These are phyloP conservation scores for Paxillus ammoniavirescens DNA, from an alignment of 768 basidiomycete genomes.

Conservation along the genomic window DNA sequence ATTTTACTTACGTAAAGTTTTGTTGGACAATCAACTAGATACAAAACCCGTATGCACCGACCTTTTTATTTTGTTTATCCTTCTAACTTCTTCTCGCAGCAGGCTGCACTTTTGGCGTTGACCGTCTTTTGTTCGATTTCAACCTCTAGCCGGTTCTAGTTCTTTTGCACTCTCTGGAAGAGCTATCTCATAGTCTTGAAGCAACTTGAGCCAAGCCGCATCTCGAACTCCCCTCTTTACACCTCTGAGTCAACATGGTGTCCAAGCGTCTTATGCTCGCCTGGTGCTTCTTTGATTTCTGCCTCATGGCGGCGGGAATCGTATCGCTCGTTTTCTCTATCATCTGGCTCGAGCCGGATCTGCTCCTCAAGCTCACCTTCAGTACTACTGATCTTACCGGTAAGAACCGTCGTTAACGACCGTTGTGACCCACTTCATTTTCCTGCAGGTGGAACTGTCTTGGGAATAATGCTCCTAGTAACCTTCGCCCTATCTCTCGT, in stretches of 20 bases:
- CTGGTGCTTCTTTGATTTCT: slow-evolving; percentile 72
- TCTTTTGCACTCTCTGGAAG: slow-evolving; percentile 51
- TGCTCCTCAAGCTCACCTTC: slow-evolving; percentile 75
- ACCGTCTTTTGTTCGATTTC: slow-evolving; percentile 52
- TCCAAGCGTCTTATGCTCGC: slow-evolving; percentile 67
- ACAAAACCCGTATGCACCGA: background rate
- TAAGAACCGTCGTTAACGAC: slow-evolving; percentile 31
- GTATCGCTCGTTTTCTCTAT: slow-evolving; percentile 67
- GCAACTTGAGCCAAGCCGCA: slow-evolving; percentile 13
- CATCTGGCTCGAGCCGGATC: slow-evolving; percentile 63
- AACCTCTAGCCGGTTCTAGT: slow-evolving; percentile 41
- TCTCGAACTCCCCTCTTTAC: slow-evolving; percentile 8
- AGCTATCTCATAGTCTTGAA: slow-evolving; percentile 24
- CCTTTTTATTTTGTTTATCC: background rate
- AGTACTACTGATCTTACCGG: slow-evolving; percentile 56
- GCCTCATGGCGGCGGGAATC: slow-evolving; percentile 67
- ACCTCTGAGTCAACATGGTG: slow-evolving; percentile 48
- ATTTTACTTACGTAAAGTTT: background rate
- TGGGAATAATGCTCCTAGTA: slow-evolving; percentile 64
- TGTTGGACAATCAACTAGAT: background rate
- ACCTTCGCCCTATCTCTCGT: slow-evolving; percentile 72
- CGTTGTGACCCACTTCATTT: background rate
- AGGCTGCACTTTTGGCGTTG: slow-evolving; percentile 62
- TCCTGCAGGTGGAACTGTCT: slow-evolving; percentile 58
- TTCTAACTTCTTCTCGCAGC: slow-evolving; percentile 22